Conservation (phyloP, 2,329 filamentous ascomycete genomes). For the Fusarium cyanostomum region DNA sequence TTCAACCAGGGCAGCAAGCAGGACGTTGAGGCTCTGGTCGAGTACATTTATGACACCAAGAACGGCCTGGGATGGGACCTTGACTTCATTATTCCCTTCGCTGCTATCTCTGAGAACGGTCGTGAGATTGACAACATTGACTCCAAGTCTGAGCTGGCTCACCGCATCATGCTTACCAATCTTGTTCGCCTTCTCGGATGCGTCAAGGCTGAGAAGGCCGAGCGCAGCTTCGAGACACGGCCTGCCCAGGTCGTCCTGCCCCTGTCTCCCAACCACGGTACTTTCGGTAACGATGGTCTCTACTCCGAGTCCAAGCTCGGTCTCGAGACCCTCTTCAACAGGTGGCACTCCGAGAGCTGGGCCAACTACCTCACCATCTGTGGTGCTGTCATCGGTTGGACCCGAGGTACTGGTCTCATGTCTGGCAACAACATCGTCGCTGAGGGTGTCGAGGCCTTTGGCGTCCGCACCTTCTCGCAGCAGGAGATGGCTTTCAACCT, state of each 20-base stretch:
- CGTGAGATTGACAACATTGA: constrained; percentile 97
- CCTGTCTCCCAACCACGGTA: constrained; percentile 97
- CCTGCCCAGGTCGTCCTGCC: constrained; percentile 97
- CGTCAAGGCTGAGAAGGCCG: constrained; percentile 90
- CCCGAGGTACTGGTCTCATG: constrained; percentile 97
- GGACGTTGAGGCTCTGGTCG: constrained; percentile 90
- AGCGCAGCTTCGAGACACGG: constrained; percentile 90
- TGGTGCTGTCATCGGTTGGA: constrained; percentile 98
- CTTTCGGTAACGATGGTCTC: constrained; percentile 95
- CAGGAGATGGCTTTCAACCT: constrained; percentile 99
- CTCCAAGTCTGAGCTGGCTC: constrained; percentile 96
- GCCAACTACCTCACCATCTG: constrained; percentile 97
- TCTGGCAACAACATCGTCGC: constrained; percentile 97
- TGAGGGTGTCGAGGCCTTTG: constrained; percentile 94
- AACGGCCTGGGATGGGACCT: constrained; percentile 98
- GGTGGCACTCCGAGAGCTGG: constrained; percentile 98
- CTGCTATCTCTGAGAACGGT: constrained; percentile 96
- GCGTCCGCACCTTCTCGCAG: constrained; percentile 97
- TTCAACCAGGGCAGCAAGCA: constrained; percentile 99
- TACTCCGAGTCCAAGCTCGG: constrained; percentile 99
- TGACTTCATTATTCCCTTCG: constrained; percentile 95
- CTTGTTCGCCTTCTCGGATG: constrained; percentile 88
- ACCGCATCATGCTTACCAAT: constrained; percentile 99
- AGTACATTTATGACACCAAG: constrained; percentile 98
- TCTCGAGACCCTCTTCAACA: constrained; percentile 96